Evolutionary conservation across 768 basidiomycete species (phyloP).

Genomic region (Kondoa malvinella): DNA sequence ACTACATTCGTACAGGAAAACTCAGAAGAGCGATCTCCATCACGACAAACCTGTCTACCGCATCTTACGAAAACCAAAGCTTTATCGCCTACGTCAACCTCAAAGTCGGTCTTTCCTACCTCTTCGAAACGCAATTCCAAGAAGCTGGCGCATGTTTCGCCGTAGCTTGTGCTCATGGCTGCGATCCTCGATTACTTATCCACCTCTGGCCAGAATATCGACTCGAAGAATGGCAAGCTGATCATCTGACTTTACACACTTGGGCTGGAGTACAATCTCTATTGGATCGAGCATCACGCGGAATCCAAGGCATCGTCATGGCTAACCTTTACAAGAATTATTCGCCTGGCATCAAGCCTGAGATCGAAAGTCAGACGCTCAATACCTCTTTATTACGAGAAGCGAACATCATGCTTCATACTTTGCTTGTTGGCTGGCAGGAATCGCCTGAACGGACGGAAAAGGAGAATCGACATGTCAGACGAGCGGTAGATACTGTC

Average conservation of each 20-base stretch:
- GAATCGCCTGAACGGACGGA: neutral
- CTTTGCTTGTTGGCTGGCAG: neutral
- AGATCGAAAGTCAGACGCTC: conserved; percentile 10
- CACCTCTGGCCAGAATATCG: neutral
- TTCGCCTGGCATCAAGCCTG: conserved; percentile 21
- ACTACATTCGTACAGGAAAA: neutral
- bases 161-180: neutral
- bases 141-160: neutral
- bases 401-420: neutral
- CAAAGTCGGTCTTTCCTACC: neutral
- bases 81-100: conserved; percentile 3
- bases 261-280: neutral
- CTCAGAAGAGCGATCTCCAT: neutral
- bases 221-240: neutral
- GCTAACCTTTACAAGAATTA: conserved; percentile 23
- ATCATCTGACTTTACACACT: neutral
- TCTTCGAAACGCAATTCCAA: conserved; percentile 3
- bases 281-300: neutral
- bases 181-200: conserved; percentile 4
- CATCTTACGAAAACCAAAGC: neutral
- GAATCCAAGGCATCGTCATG: conserved; percentile 9
- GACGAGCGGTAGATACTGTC: neutral
- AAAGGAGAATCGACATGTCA: neutral
- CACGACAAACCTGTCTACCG: neutral
- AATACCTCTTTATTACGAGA: neutral